Base-by-base conservation (phyloP, 768 basidiomycete species). In the Tulasnella sp. region DNA sequence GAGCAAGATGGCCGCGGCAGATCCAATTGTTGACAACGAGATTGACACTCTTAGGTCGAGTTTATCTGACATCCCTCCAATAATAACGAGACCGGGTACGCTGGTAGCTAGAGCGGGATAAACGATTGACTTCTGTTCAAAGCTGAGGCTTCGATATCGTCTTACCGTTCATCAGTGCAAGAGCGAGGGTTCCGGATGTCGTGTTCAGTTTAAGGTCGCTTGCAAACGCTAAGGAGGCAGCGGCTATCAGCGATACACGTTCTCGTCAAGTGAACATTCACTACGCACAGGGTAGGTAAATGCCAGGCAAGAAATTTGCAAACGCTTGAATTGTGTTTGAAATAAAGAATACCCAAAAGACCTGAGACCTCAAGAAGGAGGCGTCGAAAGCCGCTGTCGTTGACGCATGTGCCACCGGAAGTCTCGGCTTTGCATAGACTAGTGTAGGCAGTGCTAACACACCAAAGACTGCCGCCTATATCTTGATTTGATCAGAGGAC, bases 131-230 rank as follows among this genome's bases (percentile, higher is more conserved):
- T 9, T 42, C 1, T 14, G 73, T 27, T 21, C 3, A 14, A 72
- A 12, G 4, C 31, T 71, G 39, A 18, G 24, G 42, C 42, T 16
- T 44, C 40, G 14, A 44, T n/a, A 31, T 7, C n/a, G 14, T 27
- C 46, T 18, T 48, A 79, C 78, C 71, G 56, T 79, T 79, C 78
- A 79, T 79, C 42, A 79, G 42, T 0, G 78, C 78, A n/a, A 79
- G 44, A 27, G 42, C 68, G 24, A 79, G 36, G 4, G 78, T 73
- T 6, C 78, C 78, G 21, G 78, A 72, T 2, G 71, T 79, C 14
- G 78, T 73, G 78, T 40, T 79, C 40, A 79, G 46, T 24, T 52
- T n/a, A 34, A 79, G 78, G 38, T 79, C 78, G 39, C 46, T 71
- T 27, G 78, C 71, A 44, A 79, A 79, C 14, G 78, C 78, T 79